phyloP scores from a whole-genome alignment of 805 yeast species.

The Lipomyces chichibuensis region DNA sequence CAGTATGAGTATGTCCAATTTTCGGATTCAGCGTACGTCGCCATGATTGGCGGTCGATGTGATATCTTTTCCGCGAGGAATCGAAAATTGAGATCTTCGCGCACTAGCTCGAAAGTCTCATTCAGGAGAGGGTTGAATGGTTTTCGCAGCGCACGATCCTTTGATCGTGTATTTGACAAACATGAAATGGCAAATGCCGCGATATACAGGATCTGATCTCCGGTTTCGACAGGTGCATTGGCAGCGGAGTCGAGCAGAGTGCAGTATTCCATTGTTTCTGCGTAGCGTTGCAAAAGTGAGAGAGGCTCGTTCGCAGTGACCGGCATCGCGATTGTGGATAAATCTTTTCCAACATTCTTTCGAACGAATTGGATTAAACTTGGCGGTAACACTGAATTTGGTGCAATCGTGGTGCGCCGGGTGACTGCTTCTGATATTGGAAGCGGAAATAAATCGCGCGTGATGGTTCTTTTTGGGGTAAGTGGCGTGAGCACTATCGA shows the following conservation, averaged over 20 bases:
- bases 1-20: constrained; percentile 62
- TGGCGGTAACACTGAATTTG: constrained; percentile 66
- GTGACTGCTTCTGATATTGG: constrained; percentile 13
- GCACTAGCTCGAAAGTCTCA: constrained; percentile 86
- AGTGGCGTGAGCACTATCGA: constrained; percentile 6
- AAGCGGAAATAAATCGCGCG: constrained; percentile 25
- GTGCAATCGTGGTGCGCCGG: constrained; percentile 30
- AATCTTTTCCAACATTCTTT: constrained; percentile 90
- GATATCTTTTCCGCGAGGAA: constrained; percentile 80
- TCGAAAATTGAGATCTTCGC: constrained; percentile 79
- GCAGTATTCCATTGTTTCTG: constrained; percentile 80
- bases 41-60: constrained; percentile 86
- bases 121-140: constrained; percentile 95
- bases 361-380: constrained; percentile 76
- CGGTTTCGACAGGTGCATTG: constrained; percentile 51
- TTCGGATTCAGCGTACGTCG: constrained; percentile 70
- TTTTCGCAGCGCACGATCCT: constrained; percentile 76
- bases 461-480: constrained; percentile 10
- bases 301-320: constrained; percentile 92
- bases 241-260: constrained; percentile 66
- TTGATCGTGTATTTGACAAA: constrained; percentile 70
- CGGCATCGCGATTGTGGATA: constrained; percentile 83
- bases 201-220: constrained; percentile 61
- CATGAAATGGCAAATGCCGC: constrained; percentile 83
- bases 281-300: constrained; percentile 73